phyloP scores from a whole-genome alignment of 2,329 filamentous ascomycete species.

The Mariannaea elegans region DNA sequence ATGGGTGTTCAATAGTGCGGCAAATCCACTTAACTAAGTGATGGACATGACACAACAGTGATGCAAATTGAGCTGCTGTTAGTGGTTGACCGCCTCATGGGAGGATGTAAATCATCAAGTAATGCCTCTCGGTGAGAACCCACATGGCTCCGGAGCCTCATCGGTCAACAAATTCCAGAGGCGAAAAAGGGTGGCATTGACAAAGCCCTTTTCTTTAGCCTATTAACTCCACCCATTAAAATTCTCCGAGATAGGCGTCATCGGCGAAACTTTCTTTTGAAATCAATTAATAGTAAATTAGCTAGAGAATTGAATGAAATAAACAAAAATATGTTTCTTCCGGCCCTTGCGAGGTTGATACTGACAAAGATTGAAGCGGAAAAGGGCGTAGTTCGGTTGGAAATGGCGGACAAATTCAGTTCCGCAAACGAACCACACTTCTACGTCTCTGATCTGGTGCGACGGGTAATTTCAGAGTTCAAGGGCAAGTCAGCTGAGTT shows the following conservation, averaged over 20 bases:
- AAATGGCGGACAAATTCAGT: background rate
- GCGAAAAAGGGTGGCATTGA: background rate
- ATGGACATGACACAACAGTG: conserved; percentile 16
- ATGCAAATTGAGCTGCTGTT: conserved; percentile 12
- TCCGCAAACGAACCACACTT: conserved; percentile 6
- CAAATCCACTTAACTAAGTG: background rate
- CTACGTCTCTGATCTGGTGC: background rate
- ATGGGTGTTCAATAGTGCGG: conserved; percentile 1
- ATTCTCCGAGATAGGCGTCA: conserved; percentile 21
- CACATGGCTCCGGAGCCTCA: conserved; percentile 42
- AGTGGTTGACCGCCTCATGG: conserved; percentile 5
- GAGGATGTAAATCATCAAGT: conserved; percentile 15
- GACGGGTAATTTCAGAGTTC: background rate
- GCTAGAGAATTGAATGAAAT: too few species aligned
- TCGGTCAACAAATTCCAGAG: conserved; percentile 31
- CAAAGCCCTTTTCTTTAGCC: too few species aligned
- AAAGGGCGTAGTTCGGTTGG: background rate
- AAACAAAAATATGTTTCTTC: too few species aligned
- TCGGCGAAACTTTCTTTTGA: conserved; percentile 14
- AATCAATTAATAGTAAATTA: background rate
- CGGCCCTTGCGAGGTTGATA: background rate
- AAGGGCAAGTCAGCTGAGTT: background rate
- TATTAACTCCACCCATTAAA: conserved; percentile 12
- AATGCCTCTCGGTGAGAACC: conserved; percentile 24
- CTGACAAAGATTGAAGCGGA: background rate